These are phyloP conservation scores for Annona cherimola DNA, from an alignment of 164 flowering plant genomes.

Conservation along the genomic window DNA sequence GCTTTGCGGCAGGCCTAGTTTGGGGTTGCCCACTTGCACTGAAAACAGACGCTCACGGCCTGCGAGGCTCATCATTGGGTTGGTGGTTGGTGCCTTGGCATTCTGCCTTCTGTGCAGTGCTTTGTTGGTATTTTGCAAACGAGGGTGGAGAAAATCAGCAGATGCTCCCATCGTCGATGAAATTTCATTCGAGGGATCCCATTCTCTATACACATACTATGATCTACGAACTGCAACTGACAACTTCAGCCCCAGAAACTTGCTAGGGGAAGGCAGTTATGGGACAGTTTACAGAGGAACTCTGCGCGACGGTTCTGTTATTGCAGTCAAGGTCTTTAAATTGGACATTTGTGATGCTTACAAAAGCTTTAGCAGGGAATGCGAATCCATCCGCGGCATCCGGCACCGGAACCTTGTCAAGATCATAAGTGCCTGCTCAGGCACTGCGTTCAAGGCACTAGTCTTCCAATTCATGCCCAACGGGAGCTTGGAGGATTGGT, in stretches of 20 bases:
- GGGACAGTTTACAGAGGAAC: constrained; percentile 28
- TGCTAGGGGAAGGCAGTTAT: constrained; percentile 27
- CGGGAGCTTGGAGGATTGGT: constrained; percentile 28
- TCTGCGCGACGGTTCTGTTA: constrained; percentile 18
- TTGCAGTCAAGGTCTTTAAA: constrained; percentile 25
- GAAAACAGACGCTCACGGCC: not conserved
- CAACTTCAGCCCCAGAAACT: constrained; percentile 18
- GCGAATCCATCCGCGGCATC: constrained; percentile 24
- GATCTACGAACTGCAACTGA: constrained; percentile 24
- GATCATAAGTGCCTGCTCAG: constrained; percentile 27
- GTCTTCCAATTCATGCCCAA: constrained; percentile 34
- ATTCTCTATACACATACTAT: constrained; percentile 9
- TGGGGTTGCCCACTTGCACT: constrained; percentile 4
- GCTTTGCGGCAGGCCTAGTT: not conserved
- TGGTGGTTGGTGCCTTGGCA: not conserved
- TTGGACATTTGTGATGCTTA: constrained; percentile 20
- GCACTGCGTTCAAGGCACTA: constrained; percentile 27
- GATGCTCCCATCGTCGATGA: not conserved
- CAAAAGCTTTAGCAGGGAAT: constrained; percentile 28
- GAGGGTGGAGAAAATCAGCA: not conserved
- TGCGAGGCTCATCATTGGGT: not conserved
- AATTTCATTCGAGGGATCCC: not conserved
- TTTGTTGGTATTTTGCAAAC: not conserved
- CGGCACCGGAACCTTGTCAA: constrained; percentile 28
- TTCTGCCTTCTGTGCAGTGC: not conserved